Percentiles rank a stretch among this genome's conserved stretches.
These are phyloP conservation scores for Cladosporium sp. DNA, from an alignment of 2,329 filamentous ascomycete species.

Conservation along the genomic window DNA sequence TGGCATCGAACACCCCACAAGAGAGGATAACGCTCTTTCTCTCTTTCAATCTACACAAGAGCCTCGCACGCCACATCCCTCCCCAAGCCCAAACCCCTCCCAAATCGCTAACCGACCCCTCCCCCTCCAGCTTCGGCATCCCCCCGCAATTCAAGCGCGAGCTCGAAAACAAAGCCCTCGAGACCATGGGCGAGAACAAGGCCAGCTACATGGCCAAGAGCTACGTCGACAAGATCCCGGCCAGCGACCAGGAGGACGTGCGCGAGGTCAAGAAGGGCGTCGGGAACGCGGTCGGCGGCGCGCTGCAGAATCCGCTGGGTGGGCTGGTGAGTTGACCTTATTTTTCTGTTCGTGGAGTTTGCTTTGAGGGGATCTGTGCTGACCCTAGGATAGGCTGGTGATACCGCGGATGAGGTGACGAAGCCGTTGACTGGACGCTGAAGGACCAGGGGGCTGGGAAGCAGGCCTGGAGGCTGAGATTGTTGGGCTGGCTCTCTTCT, in stretches of 20 bases:
- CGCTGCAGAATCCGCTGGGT: conserved; percentile 33
- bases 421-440: conserved; percentile 20
- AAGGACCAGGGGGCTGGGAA: neutral
- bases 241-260: conserved; percentile 21
- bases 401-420: conserved; percentile 21
- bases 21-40: neutral
- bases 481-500: neutral
- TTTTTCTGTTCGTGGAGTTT: neutral
- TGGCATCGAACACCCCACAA: neutral
- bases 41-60: no score
- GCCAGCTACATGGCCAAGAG: conserved; percentile 30
- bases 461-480: neutral
- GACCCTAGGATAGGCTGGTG: conserved; percentile 14
- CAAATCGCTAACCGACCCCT: neutral
- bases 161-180: conserved; percentile 40
- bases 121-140: conserved; percentile 35
- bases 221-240: conserved; percentile 23
- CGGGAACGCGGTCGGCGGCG: conserved; percentile 27
- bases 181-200: conserved; percentile 50
- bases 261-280: conserved; percentile 30
- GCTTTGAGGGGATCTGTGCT: neutral
- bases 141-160: conserved; percentile 42
- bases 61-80: neutral
- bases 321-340: conserved; percentile 19
- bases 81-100: neutral